Base-by-base conservation (phyloP, 371 early-diverging fungal genomes). In the Mucor ambiguus region DNA sequence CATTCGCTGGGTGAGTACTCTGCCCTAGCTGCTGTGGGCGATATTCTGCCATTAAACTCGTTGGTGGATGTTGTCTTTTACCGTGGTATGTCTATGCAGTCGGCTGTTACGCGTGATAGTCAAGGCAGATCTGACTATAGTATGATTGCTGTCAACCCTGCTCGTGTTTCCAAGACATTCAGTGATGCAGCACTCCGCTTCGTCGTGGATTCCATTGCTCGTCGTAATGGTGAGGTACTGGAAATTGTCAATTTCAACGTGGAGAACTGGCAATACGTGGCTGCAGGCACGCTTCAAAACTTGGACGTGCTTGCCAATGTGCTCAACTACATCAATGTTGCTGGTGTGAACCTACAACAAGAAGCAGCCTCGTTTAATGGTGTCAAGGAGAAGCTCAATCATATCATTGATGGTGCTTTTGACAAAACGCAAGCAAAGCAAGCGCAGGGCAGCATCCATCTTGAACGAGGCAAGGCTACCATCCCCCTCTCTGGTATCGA, bases 221-320 rank as follows among this genome's bases (percentile, higher is more conserved):
- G 89, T 67, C 83, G 87, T 64, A 88, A 90, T 61, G 80, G 84
- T 44, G 91, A 89, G 46, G 87, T 98, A 28, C 79, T 96, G 60
- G 97, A 98, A 71, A 94, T 98, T 74, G 97, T 96, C 74, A 98
- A 98, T 87, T 94, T 90, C 85, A 98, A 98, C 85, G 97, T 98
- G 35, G 94, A 93, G 66, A 94, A 92, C 87, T 89, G 92, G 89
- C 98, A 98, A 82, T 97, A 96, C 72, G 96, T 97, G 32, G 92
- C 95, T 32, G 93, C 98, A 52, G 98, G 98, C 73, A 91, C 95
- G 49, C 80, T 92, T 63, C 79, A 86, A 68, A 88, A 89, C 76
- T 75, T 98, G 54, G 94, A 93, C 55, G 86, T 87, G 4, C 86
- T 98, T 32, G 88, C 93, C 28, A 83, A 83, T 33, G 91, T 94